Conservation (phyloP, 2,329 filamentous ascomycete species). For the Epichloe scottii region DNA sequence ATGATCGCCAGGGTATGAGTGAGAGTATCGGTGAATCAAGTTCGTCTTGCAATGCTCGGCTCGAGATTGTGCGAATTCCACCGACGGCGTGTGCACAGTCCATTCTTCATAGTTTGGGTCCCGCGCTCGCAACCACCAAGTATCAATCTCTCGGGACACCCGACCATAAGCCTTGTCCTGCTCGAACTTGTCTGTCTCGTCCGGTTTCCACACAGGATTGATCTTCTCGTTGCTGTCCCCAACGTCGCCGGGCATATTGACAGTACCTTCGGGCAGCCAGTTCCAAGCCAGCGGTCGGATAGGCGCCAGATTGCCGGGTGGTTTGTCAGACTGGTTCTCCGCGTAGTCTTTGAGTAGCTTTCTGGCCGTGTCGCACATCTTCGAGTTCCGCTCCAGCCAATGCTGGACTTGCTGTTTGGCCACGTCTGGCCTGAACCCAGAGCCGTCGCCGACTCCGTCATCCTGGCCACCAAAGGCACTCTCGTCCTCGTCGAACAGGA, state of each 20-base stretch:
- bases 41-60: constrained; percentile 48
- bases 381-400: constrained; percentile 50
- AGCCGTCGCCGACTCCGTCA: constrained; percentile 38
- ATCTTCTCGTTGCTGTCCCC: constrained; percentile 30
- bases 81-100: constrained; percentile 45
- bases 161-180: constrained; percentile 46
- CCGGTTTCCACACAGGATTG: constrained; percentile 36
- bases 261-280: constrained; percentile 33
- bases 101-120: constrained; percentile 49
- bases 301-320: constrained; percentile 36
- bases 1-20: constrained; percentile 30
- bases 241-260: constrained; percentile 18
- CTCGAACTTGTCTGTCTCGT: constrained; percentile 43
- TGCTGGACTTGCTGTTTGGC: constrained; percentile 49
- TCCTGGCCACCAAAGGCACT: constrained; percentile 34
- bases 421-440: constrained; percentile 40
- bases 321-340: constrained; percentile 33
- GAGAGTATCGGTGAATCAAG: constrained; percentile 42
- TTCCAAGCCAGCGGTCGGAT: constrained; percentile 43
- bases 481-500: constrained; percentile 49
- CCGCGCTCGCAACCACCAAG: constrained; percentile 50
- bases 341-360: constrained; percentile 43
- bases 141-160: constrained; percentile 52
- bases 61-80: constrained; percentile 44
- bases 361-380: constrained; percentile 43